phyloP scores from a whole-genome alignment of 2,329 filamentous ascomycete species.

The Ciborinia camelliae region DNA sequence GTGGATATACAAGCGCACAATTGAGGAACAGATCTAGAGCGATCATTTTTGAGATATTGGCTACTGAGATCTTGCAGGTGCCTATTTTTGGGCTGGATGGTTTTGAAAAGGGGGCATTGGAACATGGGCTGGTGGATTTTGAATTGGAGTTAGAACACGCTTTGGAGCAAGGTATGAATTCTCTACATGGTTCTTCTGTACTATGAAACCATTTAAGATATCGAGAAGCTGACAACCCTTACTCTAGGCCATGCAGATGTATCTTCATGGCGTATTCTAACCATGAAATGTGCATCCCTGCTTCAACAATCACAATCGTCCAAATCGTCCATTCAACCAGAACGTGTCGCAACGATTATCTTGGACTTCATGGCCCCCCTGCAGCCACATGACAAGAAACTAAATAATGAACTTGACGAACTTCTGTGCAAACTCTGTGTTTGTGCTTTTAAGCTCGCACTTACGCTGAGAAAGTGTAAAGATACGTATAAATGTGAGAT shows the following conservation, averaged over 20 bases:
- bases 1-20: not conserved
- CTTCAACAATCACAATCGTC: not conserved
- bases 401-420: not conserved
- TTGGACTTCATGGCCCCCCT: not conserved
- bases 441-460: not conserved
- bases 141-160: not conserved
- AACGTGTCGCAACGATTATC: not conserved
- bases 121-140: conserved; percentile 10
- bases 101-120: not conserved
- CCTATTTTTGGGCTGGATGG: conserved; percentile 18
- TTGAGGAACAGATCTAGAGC: conserved; percentile 12
- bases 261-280: conserved; percentile 19
- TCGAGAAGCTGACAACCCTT: not conserved
- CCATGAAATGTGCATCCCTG: conserved; percentile 8
- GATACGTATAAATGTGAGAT: conserved; percentile 6
- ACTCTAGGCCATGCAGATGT: conserved; percentile 5
- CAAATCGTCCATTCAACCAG: not conserved
- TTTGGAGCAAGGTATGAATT: conserved; percentile 4
- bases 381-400: not conserved
- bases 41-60: conserved; percentile 16
- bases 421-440: not conserved
- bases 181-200: not conserved
- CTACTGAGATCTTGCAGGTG: conserved; percentile 1
- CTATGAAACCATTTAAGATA: not conserved
- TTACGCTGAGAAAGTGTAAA: not conserved